A percentile compares a stretch with the other conserved stretches of the same genome.
Conservation (phyloP, 768 basidiomycete species). For the Suillus alpinus region DNA sequence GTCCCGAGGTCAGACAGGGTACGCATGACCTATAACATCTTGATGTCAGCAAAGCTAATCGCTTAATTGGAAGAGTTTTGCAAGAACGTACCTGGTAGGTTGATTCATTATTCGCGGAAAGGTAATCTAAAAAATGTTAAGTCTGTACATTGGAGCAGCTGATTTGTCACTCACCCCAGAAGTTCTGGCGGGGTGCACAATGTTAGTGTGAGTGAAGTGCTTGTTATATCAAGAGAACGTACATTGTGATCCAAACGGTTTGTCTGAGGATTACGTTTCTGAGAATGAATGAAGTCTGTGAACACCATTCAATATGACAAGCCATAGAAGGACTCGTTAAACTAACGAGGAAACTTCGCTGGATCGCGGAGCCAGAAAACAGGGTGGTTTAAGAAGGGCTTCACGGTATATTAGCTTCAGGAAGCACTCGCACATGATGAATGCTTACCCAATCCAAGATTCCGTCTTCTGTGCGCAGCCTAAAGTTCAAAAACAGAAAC, state of each 20-base stretch:
- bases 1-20: conserved; percentile 56
- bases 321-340: not conserved
- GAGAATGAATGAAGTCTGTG: conserved; percentile 35
- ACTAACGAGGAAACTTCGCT: conserved; percentile 45
- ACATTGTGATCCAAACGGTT: conserved; percentile 40
- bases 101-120: conserved; percentile 46
- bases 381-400: conserved; percentile 40
- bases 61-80: not conserved
- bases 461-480: conserved; percentile 37
- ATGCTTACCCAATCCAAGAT: conserved; percentile 36
- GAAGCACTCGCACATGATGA: conserved; percentile 9
- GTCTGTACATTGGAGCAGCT: not conserved
- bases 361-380: conserved; percentile 48
- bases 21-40: conserved; percentile 38
- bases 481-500: conserved; percentile 5
- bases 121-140: conserved; percentile 36
- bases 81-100: conserved; percentile 30
- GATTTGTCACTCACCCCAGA: conserved; percentile 15
- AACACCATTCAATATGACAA: not conserved
- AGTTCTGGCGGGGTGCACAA: conserved; percentile 10
- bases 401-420: conserved; percentile 3
- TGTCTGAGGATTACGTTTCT: conserved; percentile 50
- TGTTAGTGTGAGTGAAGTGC: not conserved
- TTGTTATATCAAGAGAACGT: not conserved
- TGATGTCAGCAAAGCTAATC: not conserved